These are phyloP conservation scores for Pugionium dolabratum DNA, from an alignment of 345 rosid species.

Conservation along the genomic window DNA sequence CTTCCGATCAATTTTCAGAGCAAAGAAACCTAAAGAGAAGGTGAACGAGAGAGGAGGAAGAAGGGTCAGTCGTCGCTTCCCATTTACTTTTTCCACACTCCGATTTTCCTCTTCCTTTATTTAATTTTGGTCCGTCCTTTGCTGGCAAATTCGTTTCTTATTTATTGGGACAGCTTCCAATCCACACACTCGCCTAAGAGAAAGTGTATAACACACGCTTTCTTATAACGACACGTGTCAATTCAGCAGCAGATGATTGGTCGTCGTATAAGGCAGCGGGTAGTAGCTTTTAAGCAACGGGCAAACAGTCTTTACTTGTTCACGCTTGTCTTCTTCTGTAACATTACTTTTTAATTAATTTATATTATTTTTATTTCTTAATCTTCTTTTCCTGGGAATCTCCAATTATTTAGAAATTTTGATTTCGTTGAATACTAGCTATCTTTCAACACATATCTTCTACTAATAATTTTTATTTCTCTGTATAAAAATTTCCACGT, in stretches of 20 bases:
- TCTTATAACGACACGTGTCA: not conserved
- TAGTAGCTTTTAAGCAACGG: slow-evolving; percentile 20
- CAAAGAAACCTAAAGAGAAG: slow-evolving; percentile 31
- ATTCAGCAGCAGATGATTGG: slow-evolving; percentile 1
- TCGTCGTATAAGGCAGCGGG: slow-evolving; percentile 36
- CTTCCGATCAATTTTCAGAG: slow-evolving; percentile 18
- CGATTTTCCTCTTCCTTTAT: slow-evolving; percentile 18
- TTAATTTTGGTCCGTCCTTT: slow-evolving; percentile 39
- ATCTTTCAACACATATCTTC: no score
- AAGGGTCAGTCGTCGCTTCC: slow-evolving; percentile 43
- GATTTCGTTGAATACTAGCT: no score
- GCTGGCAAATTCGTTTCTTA: slow-evolving; percentile 41
- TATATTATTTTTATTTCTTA: no score
- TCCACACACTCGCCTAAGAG: not conserved
- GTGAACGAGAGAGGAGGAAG: slow-evolving; percentile 22
- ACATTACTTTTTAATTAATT: not conserved
- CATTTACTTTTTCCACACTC: slow-evolving; percentile 38
- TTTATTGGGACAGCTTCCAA: slow-evolving; percentile 28
- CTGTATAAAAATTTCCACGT: no score
- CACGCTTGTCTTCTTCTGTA: slow-evolving; percentile 26
- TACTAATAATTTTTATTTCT: no score
- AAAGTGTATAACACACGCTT: slow-evolving; percentile 4
- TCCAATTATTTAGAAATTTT: no score
- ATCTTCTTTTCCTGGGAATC: no score
- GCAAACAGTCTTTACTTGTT: slow-evolving; percentile 30